Evolutionary conservation across 2,329 filamentous ascomycete genomes (phyloP), one percentile per base, ranked within the genome.

Genomic region (Zarea fungicola): DNA sequence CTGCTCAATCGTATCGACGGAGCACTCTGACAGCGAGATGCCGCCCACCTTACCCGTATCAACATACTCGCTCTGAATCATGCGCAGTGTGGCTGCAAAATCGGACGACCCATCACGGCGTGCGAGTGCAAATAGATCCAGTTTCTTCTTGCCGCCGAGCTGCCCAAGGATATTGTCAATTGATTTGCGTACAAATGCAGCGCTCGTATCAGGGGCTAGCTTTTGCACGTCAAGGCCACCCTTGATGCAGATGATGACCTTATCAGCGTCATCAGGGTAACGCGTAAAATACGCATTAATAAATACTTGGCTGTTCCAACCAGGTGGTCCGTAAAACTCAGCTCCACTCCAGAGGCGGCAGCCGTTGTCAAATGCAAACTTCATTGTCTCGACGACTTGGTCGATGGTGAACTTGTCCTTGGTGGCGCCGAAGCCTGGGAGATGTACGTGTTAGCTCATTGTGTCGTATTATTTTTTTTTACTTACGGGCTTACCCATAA

Each of bases 191-290:
- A 84, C 68, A 36, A 70, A 71, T 35, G 75, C 73, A 6, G 76
- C 73, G 4, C 73, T 77, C 18, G 77, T 74, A 56, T 83, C 75
- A 0, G 75, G 70, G 1, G 45, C 48, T 31, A 70, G 56, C 8
- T 55, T 62, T 6, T 60, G 54, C 2, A 63, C 51, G 36, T 73
- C 60, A 26, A 70, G 31, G 7, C 72, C 77, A 23, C 82, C 82
- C 65, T 87, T 87, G 60, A 87, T 74, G 56, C 73, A 75, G 40
- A 87, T 64, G 10, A 83, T 71, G 9, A 86, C 71, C 58, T 81
- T 80, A 42, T 75, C 68, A 7, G 81, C 80, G 54, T 85, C 78
- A 53, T 83, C 77, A 1, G 84, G 83, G 59, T 85, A 77, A 52
- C 75, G 73, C 26, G 71, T 71, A 59, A 87, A 84, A 65, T 86